Percentiles rank a stretch among this genome's conserved stretches.
phyloP scores from a whole-genome alignment of 805 yeast species.

The Lipomyces yamadae region DNA sequence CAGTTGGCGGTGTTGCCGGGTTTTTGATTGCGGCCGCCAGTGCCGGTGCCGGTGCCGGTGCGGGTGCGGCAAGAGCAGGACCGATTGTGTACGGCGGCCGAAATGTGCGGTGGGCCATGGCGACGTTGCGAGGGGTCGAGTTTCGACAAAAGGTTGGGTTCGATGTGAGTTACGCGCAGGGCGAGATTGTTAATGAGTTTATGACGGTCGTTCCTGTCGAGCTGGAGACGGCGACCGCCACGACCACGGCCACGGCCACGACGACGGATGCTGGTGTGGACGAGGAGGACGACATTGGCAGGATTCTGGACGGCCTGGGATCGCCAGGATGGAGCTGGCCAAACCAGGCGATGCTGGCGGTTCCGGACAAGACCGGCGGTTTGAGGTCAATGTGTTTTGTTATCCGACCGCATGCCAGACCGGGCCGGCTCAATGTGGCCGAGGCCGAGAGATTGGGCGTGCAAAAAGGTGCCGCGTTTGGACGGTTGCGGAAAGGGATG shows the following conservation, averaged over 20 bases:
- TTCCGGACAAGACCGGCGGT: too few species aligned
- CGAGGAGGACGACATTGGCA: background rate
- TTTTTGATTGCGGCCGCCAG: constrained; percentile 82
- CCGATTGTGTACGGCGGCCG: constrained; percentile 59
- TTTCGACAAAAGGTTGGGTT: constrained; percentile 74
- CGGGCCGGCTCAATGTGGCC: constrained; percentile 76
- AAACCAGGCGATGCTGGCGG: background rate
- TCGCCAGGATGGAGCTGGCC: background rate
- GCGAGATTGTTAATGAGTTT: constrained; percentile 44
- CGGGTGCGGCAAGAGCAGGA: too few species aligned
- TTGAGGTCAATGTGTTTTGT: constrained; percentile 67
- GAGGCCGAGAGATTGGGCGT: constrained; percentile 73
- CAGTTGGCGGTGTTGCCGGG: constrained; percentile 89
- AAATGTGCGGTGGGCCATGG: constrained; percentile 60
- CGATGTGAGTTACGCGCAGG: constrained; percentile 38
- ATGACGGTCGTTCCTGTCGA: constrained; percentile 37
- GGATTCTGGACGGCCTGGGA: background rate
- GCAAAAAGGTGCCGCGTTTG: constrained; percentile 64
- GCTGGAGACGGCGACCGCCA: background rate
- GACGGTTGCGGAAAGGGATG: constrained; percentile 63
- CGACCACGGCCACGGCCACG: too few species aligned
- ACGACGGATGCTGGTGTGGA: background rate
- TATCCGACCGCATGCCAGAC: constrained; percentile 62
- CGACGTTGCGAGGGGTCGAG: constrained; percentile 86
- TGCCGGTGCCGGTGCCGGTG: constrained; percentile 69